Percentiles rank a stretch among this genome's conserved stretches.
These are phyloP conservation scores for Dentipellis sp. DNA, from an alignment of 768 basidiomycete genomes.

Conservation along the genomic window DNA sequence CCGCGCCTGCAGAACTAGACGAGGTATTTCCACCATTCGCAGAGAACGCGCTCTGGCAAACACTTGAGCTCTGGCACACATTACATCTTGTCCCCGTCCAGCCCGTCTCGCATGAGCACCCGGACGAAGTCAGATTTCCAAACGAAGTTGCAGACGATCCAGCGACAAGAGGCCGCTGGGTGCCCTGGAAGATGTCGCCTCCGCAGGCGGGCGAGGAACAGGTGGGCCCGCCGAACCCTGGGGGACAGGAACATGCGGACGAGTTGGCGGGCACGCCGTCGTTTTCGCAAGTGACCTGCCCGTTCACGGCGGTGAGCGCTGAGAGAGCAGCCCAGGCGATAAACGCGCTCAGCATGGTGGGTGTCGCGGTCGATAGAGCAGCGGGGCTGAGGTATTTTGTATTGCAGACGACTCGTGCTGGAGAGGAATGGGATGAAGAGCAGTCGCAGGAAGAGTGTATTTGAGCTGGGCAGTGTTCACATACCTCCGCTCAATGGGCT, in stretches of 20 bases:
- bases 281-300: conserved; percentile 48
- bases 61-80: conserved; percentile 58
- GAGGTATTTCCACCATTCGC: conserved; percentile 27
- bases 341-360: too few relatives aligned
- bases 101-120: conserved; percentile 61
- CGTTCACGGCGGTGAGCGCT: not conserved
- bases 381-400: too few relatives aligned
- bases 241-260: conserved; percentile 64
- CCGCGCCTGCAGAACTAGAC: not conserved
- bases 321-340: not conserved
- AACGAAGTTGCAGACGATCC: conserved; percentile 27
- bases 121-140: conserved; percentile 57
- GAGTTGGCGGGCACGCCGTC: conserved; percentile 47
- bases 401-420: too few relatives aligned
- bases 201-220: conserved; percentile 71
- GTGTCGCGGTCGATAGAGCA: too few relatives aligned
- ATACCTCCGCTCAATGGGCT: not conserved
- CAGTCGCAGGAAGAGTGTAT: not conserved
- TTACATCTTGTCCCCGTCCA: conserved; percentile 79
- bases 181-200: conserved; percentile 72
- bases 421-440: too few relatives aligned
- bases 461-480: not conserved
- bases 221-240: conserved; percentile 66
- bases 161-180: conserved; percentile 42
- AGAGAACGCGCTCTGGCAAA: conserved; percentile 59